Base-by-base conservation (phyloP, 2,329 filamentous ascomycete species). In the Hymenoscyphus fraxineus region DNA sequence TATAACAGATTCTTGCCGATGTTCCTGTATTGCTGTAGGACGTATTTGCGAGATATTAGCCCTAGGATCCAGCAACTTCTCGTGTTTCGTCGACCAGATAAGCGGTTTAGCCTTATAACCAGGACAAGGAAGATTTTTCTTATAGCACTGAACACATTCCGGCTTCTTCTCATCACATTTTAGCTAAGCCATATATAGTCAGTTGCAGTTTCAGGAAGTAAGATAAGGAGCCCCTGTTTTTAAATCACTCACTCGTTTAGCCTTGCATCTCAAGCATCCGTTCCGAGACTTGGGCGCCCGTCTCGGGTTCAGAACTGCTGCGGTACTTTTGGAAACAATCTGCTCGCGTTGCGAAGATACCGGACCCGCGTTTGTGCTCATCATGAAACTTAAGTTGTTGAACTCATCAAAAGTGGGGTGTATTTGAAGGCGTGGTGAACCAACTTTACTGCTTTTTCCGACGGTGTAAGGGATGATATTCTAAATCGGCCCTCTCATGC, bases 111-210 rank as follows among this genome's bases (percentile, higher is more conserved):
- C 64, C 58, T 67, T 70, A 40, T 73, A 74, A 13, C 71, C 71
- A 7, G 71, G 71, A 60, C 72, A 74, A 5, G 64, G 59, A 32
- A 70, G 60, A 22, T 69, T 66, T 57, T 71, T 73, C 38, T 67
- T 66, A 39, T 38, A 55, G 41, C 72, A 74, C 56, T 74, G 70
- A 44, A 66, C 47, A 61, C 72, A 74, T 60, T 66, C 67, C 4
- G 72, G 72, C 58, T 73, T 72, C n/a, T 55, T 65, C 61, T 74
- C 72, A 63, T 74, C 72, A 58, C 71, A 74, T 65, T 74, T 74
- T 41, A 74, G 65, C 72, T 73, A 59, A 12, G 9, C 4, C 22
- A n/a, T 32, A 19, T 22, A n/a, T 39, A 19, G 59, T 69, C 41
- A 68, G 62, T 35, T 57, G 19, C 44, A 38, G 19, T 32, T 5